Conservation (phyloP, 2,329 filamentous ascomycete genomes). For the Cladophialophora immunda region DNA sequence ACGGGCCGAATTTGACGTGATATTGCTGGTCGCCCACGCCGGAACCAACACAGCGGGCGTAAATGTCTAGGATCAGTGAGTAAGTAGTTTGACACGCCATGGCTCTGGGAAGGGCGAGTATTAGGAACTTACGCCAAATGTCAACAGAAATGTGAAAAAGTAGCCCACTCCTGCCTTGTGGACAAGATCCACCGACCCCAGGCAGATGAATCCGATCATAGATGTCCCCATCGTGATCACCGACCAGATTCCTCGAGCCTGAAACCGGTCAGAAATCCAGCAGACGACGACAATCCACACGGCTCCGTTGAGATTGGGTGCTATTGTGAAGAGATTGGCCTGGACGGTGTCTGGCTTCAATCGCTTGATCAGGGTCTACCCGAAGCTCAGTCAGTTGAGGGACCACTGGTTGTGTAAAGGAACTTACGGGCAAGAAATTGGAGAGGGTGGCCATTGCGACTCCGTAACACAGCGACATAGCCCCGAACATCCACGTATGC, state of each 20-base stretch:
- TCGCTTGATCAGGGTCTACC: constrained; percentile 53
- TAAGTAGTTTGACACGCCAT: background rate
- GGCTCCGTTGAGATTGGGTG: constrained; percentile 78
- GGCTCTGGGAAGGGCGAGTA: background rate
- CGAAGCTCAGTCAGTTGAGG: background rate
- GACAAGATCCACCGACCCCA: constrained; percentile 5
- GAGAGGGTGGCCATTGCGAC: constrained; percentile 55
- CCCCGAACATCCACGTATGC: constrained; percentile 62
- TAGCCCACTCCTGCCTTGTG: constrained; percentile 1
- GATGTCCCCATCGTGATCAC: constrained; percentile 1
- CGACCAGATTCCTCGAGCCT: background rate
- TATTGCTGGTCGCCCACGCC: constrained; percentile 8
- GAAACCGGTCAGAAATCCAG: constrained; percentile 8
- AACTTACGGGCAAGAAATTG: constrained; percentile 66
- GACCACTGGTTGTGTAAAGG: constrained; percentile 54
- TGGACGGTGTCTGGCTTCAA: constrained; percentile 64
- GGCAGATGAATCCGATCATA: constrained; percentile 9
- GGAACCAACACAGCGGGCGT: constrained; percentile 6
- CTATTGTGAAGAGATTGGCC: constrained; percentile 83
- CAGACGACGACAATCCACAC: constrained; percentile 44
- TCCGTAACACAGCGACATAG: constrained; percentile 66
- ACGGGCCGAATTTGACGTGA: constrained; percentile 4
- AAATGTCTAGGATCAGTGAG: background rate
- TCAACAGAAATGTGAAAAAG: constrained; percentile 11
- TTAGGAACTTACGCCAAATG: background rate